Evolutionary conservation across 2,329 filamentous ascomycete genomes (phyloP).

Genomic region (Pseudogymnoascus sp.): DNA sequence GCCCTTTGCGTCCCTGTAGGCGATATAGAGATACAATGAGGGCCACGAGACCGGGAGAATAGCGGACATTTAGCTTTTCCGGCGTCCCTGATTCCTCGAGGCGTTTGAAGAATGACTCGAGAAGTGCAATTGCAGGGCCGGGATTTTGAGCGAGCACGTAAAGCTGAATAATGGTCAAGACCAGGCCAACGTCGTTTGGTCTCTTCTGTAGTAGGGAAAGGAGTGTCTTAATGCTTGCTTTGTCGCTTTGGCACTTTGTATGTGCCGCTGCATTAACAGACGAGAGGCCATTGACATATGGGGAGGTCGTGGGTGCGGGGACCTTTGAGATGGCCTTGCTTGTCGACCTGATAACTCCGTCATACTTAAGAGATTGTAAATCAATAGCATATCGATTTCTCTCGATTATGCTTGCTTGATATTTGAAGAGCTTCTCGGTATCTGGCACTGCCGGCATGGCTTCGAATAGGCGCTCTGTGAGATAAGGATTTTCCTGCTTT

Average conservation of each 20-base stretch:
- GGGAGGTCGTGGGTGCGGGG: slow-evolving; percentile 38
- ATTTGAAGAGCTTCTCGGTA: slow-evolving; percentile 61
- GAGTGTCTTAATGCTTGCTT: slow-evolving; percentile 60
- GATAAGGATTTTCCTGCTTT: slow-evolving; percentile 52
- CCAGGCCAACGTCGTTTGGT: slow-evolving; percentile 70
- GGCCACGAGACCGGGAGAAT: slow-evolving; percentile 76
- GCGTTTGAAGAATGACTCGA: slow-evolving; percentile 66
- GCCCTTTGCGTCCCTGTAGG: slow-evolving; percentile 61
- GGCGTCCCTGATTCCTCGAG: slow-evolving; percentile 53
- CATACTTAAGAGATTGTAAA: slow-evolving; percentile 58
- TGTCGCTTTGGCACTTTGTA: slow-evolving; percentile 52
- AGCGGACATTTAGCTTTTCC: slow-evolving; percentile 60
- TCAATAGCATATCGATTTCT: slow-evolving; percentile 58
- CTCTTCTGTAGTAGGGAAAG: slow-evolving; percentile 61
- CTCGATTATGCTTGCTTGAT: slow-evolving; percentile 53
- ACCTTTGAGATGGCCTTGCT: slow-evolving; percentile 35
- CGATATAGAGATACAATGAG: slow-evolving; percentile 72
- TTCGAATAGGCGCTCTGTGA: slow-evolving; percentile 53
- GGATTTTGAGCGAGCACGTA: slow-evolving; percentile 65
- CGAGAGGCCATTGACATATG: slow-evolving; percentile 46
- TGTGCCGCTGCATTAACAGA: slow-evolving; percentile 68
- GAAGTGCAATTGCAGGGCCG: slow-evolving; percentile 61
- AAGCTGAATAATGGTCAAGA: slow-evolving; percentile 72
- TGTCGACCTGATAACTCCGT: slow-evolving; percentile 47
- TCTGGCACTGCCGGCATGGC: slow-evolving; percentile 42